Evolutionary conservation across 23 red algal species (phyloP), one percentile per base, ranked within the genome.

Genomic region (Chondrus crispus): DNA sequence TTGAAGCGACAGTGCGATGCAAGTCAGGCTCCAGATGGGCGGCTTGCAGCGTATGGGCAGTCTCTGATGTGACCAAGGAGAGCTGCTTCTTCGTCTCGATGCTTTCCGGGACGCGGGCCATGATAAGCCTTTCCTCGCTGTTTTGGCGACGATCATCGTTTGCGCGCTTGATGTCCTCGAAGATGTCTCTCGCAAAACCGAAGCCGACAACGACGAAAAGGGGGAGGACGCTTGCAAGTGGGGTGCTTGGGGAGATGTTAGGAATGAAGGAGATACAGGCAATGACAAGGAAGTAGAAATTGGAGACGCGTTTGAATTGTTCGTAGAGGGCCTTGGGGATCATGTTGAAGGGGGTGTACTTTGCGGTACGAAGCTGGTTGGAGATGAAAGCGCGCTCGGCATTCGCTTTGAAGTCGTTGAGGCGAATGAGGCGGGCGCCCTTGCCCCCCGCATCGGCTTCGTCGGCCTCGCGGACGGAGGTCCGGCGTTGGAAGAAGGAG

Each of bases 271-370:
- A 93, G 62, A 98, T 78, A 37, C 85, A 63, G 51, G 89, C 93
- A 22, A 98, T 93, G 63, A 95, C 54, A 22, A 98, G 80, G 64
- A 94, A 98, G 80, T 98, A 98, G 38, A 95, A 92, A 60, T 98
- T 98, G 53, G 89, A 73, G 18, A 93, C 81, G 49, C 93, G 82
- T 5, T 92, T 87, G 43, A 98, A 98, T 82, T 98, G 96, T 57
- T 98, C 96, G 44, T 92, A 98, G 7, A 98, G 68, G 26, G 88
- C 86, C 75, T 98, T 98, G 10, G 96, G 96, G 32, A 98, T 71
- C 64, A 98, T 83, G 69, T 94, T 98, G 35, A 88, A 53, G 55
- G 87, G 75, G 16, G 91, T 98, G 64, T 98, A 95, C 93, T 95
- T 91, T 68, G 88, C 86, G 30, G 80, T 68, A 33, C 88, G 74